Conservation (phyloP, 2,329 filamentous ascomycete genomes). For the Rhynchosporium graminicola region DNA sequence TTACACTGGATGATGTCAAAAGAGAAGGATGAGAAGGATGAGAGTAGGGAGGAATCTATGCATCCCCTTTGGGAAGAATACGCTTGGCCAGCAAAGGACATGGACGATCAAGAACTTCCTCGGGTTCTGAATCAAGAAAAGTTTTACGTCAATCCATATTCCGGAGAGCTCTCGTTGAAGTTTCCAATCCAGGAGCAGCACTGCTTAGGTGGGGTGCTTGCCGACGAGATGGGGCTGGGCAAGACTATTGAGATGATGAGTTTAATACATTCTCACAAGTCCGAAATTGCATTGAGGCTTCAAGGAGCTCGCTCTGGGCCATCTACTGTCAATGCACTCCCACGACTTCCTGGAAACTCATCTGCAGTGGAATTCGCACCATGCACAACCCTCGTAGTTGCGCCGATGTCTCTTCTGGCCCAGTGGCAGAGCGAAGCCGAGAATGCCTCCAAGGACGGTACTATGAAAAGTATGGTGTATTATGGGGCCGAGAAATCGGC, state of each 20-base stretch:
- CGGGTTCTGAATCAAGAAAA: conserved; percentile 63
- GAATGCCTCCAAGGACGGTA: conserved; percentile 83
- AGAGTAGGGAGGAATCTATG: conserved; percentile 75
- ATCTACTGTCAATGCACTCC: conserved; percentile 59
- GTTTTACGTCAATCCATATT: conserved; percentile 98
- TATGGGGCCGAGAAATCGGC: conserved; percentile 83
- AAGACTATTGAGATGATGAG: conserved; percentile 99
- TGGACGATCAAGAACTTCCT: conserved; percentile 76
- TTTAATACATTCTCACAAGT: conserved; percentile 81
- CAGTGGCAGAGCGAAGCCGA: conserved; percentile 97
- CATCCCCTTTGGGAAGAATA: conserved; percentile 98
- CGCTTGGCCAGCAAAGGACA: conserved; percentile 81
- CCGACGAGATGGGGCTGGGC: conserved; percentile 96
- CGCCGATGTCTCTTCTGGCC: conserved; percentile 92
- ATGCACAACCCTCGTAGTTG: conserved; percentile 91
- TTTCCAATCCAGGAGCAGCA: conserved; percentile 95
- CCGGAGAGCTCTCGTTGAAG: conserved; percentile 85
- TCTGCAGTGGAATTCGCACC: conserved; percentile 67
- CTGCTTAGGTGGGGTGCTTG: conserved; percentile 88
- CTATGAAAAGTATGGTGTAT: conserved; percentile 83
- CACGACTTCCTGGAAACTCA: conserved; percentile 60
- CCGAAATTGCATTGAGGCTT: conserved; percentile 50
- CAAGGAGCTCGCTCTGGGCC: conserved; percentile 35
- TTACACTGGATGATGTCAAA: conserved; percentile 96
- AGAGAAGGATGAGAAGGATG: conserved; percentile 75